These are phyloP conservation scores for Hansenula sp. DNA, from an alignment of 1,139 yeast genomes.

Conservation along the genomic window DNA sequence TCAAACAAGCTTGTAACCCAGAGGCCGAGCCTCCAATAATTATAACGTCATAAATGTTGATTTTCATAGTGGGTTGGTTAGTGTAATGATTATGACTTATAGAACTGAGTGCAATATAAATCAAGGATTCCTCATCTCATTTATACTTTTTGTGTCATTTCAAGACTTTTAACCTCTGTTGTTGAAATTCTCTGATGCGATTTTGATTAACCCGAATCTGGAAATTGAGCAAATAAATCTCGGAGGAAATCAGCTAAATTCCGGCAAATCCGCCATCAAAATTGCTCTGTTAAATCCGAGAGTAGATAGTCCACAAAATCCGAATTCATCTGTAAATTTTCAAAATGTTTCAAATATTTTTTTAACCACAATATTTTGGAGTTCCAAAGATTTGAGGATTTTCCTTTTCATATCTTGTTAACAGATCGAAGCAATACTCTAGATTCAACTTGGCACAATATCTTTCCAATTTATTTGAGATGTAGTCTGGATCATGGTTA, in stretches of 20 bases:
- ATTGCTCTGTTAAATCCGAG: too few species aligned
- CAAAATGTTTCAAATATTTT: too few species aligned
- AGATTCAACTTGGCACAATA: slow-evolving; percentile 1
- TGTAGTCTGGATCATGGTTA: not conserved
- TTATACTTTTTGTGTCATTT: too few species aligned
- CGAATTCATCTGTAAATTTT: too few species aligned
- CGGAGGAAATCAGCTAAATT: too few species aligned
- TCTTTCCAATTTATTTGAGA: not conserved
- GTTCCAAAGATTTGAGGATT: slow-evolving; percentile 1
- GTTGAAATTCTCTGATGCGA: too few species aligned
- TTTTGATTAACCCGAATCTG: too few species aligned
- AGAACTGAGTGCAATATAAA: too few species aligned
- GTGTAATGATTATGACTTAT: not conserved
- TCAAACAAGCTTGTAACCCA: slow-evolving; percentile 6
- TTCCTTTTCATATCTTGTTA: not conserved
- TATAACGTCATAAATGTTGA: slow-evolving; percentile 4
- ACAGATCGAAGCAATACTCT: not conserved
- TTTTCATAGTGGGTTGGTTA: not conserved
- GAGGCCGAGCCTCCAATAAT: slow-evolving; percentile 9
- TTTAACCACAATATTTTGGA: not conserved
- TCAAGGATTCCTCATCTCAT: too few species aligned
- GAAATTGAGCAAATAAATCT: too few species aligned
- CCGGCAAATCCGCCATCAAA: too few species aligned
- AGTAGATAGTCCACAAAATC: not conserved
- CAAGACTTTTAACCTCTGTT: too few species aligned